Evolutionary conservation across 352 stramenopile species (phyloP).

Genomic region (Phytophthora parvispora): DNA sequence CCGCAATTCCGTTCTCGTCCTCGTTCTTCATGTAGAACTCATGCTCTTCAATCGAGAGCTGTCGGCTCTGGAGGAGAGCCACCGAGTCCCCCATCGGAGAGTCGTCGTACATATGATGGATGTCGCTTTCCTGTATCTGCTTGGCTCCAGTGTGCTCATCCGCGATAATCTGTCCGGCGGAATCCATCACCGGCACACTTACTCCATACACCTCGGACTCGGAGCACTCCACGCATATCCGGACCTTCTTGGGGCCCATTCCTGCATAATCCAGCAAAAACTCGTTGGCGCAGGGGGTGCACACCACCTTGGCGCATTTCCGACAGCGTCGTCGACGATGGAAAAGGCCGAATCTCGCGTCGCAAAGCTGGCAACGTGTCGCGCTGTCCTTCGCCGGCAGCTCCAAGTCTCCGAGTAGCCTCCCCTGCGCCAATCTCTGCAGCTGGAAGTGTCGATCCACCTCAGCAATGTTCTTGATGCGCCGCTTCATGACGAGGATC

Average conservation of each 20-base stretch:
- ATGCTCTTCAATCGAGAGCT: constrained; percentile 63
- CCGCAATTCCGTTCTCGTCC: constrained; percentile 51
- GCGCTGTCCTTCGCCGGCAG: constrained; percentile 60
- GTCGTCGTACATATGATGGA: constrained; percentile 58
- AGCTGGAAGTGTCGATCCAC: constrained; percentile 80
- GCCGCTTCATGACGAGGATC: constrained; percentile 79
- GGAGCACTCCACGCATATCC: constrained; percentile 74
- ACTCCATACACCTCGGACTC: constrained; percentile 50
- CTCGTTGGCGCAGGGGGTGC: constrained; percentile 56
- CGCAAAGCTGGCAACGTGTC: constrained; percentile 60
- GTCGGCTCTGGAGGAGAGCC: constrained; percentile 32
- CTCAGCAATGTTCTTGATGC: constrained; percentile 80
- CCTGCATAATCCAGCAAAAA: constrained; percentile 65
- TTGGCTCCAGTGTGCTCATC: constrained; percentile 14
- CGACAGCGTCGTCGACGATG: constrained; percentile 73
- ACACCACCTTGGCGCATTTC: constrained; percentile 84
- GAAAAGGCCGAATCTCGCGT: constrained; percentile 68
- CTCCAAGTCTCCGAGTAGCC: constrained; percentile 70
- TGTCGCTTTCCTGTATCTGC: constrained; percentile 21
- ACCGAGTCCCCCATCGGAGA: constrained; percentile 34
- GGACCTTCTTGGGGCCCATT: constrained; percentile 67
- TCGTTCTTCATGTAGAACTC: constrained; percentile 70
- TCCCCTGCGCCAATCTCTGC: constrained; percentile 56
- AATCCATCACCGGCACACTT: constrained; percentile 32
- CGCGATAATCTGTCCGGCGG: constrained; percentile 1